Conservation (phyloP, 2,329 filamentous ascomycete genomes). For the Westerdykella aurantiaca region DNA sequence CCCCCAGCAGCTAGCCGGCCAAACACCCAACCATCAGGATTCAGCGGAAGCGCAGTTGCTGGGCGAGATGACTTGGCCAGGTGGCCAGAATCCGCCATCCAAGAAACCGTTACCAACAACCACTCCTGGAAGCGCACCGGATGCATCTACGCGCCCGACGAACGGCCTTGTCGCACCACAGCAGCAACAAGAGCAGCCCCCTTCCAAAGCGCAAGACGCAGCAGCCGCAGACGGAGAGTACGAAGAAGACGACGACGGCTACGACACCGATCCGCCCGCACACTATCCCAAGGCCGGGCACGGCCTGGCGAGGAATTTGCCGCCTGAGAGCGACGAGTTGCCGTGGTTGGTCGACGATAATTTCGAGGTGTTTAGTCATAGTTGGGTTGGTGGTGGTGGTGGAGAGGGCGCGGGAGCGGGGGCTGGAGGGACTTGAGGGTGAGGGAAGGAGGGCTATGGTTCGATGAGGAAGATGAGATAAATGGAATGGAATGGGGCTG, state of each 20-base stretch:
- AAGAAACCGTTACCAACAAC: neutral
- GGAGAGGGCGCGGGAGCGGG: conserved; percentile 20
- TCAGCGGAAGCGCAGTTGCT: conserved; percentile 31
- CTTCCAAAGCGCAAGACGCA: conserved; percentile 5
- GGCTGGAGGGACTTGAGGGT: neutral
- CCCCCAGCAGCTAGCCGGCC: conserved; percentile 16
- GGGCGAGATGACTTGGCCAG: conserved; percentile 19
- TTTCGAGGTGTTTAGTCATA: conserved; percentile 53
- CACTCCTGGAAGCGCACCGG: no score
- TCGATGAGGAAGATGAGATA: no score
- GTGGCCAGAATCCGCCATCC: neutral
- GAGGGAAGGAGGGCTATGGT: no score
- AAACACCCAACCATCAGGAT: conserved; percentile 20
- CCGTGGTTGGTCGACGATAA: conserved; percentile 59
- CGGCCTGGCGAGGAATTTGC: conserved; percentile 50
- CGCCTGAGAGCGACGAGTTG: conserved; percentile 54
- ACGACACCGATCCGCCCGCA: conserved; percentile 48
- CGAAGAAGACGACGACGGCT: conserved; percentile 46
- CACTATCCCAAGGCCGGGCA: conserved; percentile 60
- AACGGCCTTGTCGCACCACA: conserved; percentile 10
- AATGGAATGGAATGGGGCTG: no score
- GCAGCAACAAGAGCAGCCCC: conserved; percentile 16
- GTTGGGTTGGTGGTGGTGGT: conserved; percentile 31
- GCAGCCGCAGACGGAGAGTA: conserved; percentile 8
- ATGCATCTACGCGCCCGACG: neutral